Percentiles rank a stretch among this genome's conserved stretches.
phyloP scores from a whole-genome alignment of 1,139 yeast genomes.

The Debaryomycetaceae sp. region DNA sequence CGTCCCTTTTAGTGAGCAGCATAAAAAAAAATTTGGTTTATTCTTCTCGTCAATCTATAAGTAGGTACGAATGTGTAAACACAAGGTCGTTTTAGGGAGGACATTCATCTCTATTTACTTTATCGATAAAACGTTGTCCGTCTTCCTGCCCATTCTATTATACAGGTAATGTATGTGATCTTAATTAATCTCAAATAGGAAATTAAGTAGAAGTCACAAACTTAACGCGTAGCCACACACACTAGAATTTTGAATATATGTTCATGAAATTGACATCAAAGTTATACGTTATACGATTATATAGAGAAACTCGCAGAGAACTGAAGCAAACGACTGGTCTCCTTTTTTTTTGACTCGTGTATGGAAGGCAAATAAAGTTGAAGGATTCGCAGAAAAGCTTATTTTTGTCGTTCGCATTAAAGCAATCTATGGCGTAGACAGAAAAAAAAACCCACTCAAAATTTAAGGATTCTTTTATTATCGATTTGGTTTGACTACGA shows the following conservation, averaged over 20 bases:
- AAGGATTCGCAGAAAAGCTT: background rate
- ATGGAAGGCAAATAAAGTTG: background rate
- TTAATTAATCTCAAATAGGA: background rate
- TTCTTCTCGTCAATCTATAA: background rate
- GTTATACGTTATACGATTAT: too few relatives aligned
- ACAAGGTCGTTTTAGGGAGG: background rate
- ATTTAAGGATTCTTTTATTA: background rate
- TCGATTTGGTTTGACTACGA: background rate
- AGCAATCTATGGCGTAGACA: background rate
- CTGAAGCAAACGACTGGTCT: too few relatives aligned
- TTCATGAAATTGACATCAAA: background rate
- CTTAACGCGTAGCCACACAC: background rate
- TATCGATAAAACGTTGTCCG: background rate
- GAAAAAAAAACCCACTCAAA: background rate
- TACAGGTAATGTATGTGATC: background rate
- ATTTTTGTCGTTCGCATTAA: background rate
- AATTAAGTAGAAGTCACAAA: too few relatives aligned
- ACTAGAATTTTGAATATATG: background rate
- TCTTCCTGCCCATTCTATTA: background rate
- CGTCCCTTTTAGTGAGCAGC: background rate
- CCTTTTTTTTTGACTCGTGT: background rate
- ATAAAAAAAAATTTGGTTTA: too few relatives aligned
- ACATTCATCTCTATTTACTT: background rate
- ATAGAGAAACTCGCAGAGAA: too few relatives aligned
- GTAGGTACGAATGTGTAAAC: background rate